phyloP scores from a whole-genome alignment of 345 rosid species.

The Acer negundo region DNA sequence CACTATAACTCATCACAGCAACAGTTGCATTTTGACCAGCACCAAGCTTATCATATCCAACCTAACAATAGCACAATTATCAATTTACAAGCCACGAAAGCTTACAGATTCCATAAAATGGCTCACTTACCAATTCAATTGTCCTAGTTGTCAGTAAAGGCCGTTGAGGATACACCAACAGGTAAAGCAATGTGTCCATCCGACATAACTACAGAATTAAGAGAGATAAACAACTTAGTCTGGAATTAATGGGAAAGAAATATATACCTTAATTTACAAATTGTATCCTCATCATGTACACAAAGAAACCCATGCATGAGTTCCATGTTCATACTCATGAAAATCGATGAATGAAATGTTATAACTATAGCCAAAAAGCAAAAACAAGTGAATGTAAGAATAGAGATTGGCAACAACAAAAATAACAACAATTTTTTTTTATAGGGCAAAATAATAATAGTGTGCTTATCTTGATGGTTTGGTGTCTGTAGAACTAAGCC shows the following conservation, averaged over 20 bases:
- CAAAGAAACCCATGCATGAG: background rate
- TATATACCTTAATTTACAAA: background rate
- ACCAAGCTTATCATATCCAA: conserved; percentile 95
- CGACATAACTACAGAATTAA: conserved; percentile 55
- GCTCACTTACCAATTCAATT: conserved; percentile 77
- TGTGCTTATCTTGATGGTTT: too few relatives aligned
- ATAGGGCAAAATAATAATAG: too few relatives aligned
- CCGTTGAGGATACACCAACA: conserved; percentile 91
- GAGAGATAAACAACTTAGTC: background rate
- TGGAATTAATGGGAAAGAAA: background rate
- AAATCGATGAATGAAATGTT: background rate
- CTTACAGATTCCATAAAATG: background rate
- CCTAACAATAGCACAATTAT: conserved; percentile 50
- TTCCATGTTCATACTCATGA: background rate
- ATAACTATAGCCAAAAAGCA: too few relatives aligned
- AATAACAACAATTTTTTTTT: background rate
- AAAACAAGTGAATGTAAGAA: background rate
- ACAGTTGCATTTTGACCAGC: conserved; percentile 99
- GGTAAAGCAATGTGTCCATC: conserved; percentile 88
- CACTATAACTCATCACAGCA: conserved; percentile 95
- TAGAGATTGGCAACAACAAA: background rate
- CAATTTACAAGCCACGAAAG: conserved; percentile 18
- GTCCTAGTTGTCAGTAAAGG: conserved; percentile 93
- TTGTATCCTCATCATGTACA: background rate
- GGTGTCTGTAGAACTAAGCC: too few relatives aligned